Conservation (phyloP, 108 stramenopile genomes). For the Nitzschia palea region DNA sequence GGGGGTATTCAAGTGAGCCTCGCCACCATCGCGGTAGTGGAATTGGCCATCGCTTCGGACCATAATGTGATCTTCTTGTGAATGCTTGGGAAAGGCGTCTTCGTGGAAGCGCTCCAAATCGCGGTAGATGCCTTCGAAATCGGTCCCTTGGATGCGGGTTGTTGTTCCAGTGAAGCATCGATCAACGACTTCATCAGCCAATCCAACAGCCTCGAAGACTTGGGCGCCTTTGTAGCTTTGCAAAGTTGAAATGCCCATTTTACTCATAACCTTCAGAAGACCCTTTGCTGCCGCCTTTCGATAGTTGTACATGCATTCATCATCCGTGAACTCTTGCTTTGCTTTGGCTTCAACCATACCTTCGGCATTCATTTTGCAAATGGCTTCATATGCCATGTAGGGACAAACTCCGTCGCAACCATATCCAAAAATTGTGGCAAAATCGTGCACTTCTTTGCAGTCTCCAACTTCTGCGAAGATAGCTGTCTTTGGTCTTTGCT, state of each 20-base stretch:
- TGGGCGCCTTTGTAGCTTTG: constrained; percentile 97
- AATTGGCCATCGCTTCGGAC: constrained; percentile 95
- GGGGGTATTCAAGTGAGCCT: constrained; percentile 97
- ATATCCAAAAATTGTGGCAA: constrained; percentile 89
- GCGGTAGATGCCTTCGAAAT: constrained; percentile 93
- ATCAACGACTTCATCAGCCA: constrained; percentile 94
- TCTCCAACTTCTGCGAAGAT: constrained; percentile 97
- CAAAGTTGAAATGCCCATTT: constrained; percentile 96
- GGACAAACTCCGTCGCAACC: constrained; percentile 97
- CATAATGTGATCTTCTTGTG: constrained; percentile 60
- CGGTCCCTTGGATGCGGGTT: constrained; percentile 94
- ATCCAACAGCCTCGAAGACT: constrained; percentile 96
- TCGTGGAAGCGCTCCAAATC: constrained; percentile 92
- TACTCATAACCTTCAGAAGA: constrained; percentile 95
- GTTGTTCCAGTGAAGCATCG: constrained; percentile 96
- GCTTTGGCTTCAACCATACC: constrained; percentile 90
- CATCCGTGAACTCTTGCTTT: constrained; percentile 78
- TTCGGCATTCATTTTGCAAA: constrained; percentile 93
- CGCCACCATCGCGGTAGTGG: constrained; percentile 95
- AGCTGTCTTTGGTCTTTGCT: constrained; percentile 93
- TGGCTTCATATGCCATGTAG: constrained; percentile 95
- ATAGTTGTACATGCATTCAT: constrained; percentile 89
- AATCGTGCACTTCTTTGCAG: constrained; percentile 95
- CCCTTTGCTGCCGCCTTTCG: constrained; percentile 95
- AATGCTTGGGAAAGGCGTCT: constrained; percentile 71